Percentiles rank a stretch among this genome's conserved stretches.
Evolutionary conservation across 306 rosid genomes (phyloP).

Genomic region (Rosa multiflora): DNA sequence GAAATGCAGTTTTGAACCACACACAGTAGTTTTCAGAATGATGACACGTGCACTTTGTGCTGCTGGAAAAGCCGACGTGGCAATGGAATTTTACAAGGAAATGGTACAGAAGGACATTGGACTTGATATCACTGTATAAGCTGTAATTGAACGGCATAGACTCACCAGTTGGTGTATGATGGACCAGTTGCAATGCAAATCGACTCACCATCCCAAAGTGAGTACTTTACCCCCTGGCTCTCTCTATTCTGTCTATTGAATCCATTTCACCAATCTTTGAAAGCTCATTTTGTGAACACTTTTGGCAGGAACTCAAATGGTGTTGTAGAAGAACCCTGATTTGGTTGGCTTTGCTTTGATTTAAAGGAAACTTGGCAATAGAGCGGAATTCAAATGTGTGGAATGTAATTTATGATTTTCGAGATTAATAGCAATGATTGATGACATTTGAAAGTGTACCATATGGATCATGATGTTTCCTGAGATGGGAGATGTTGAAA

Average conservation of each 20-base stretch:
- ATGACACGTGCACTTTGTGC: slow-evolving; percentile 55
- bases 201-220: slow-evolving; percentile 75
- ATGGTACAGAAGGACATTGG: slow-evolving; percentile 57
- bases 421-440: not conserved
- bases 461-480: not conserved
- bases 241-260: not conserved
- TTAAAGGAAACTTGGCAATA: not conserved
- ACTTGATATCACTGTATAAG: slow-evolving; percentile 50
- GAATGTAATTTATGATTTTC: not conserved
- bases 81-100: slow-evolving; percentile 82
- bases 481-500: not conserved
- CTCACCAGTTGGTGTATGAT: slow-evolving; percentile 55
- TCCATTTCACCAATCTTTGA: not conserved
- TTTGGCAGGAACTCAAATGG: slow-evolving; percentile 23
- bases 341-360: not conserved
- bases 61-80: slow-evolving; percentile 69
- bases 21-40: slow-evolving; percentile 52
- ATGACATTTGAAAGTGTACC: not conserved
- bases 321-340: slow-evolving; percentile 18
- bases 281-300: not conserved
- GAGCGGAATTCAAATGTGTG: not conserved
- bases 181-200: slow-evolving; percentile 97
- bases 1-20: slow-evolving; percentile 61
- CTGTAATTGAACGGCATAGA: slow-evolving; percentile 54
- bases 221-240: slow-evolving; percentile 26